phyloP scores from a whole-genome alignment of 1,284 basidiomycete species.

The Xerocomus amazonicus region DNA sequence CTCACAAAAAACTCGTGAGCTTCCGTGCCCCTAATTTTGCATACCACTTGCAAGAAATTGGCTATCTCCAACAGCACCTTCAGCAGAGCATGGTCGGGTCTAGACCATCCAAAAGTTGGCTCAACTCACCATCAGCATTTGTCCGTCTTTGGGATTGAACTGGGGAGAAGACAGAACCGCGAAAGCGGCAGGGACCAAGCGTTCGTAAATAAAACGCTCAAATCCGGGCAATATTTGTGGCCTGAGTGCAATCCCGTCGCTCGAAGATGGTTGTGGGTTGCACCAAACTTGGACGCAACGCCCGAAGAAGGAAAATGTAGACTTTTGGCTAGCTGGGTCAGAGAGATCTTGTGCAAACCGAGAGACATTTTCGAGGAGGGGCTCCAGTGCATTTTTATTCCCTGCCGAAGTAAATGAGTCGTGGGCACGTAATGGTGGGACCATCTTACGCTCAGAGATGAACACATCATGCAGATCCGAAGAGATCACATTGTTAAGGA shows the following conservation, averaged over 20 bases:
- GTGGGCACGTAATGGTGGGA: slow-evolving; percentile 1
- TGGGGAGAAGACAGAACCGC: slow-evolving; percentile 73
- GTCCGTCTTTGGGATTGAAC: slow-evolving; percentile 89
- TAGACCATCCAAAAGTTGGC: background rate
- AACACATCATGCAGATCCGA: slow-evolving; percentile 83
- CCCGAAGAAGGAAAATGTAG: slow-evolving; percentile 80
- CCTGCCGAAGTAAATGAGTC: slow-evolving; percentile 43
- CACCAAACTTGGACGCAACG: slow-evolving; percentile 83
- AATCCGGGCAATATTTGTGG: slow-evolving; percentile 79
- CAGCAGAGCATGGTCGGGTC: slow-evolving; percentile 2
- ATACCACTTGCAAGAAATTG: slow-evolving; percentile 77
- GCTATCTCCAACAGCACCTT: slow-evolving; percentile 89
- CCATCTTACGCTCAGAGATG: slow-evolving; percentile 74
- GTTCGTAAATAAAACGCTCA: slow-evolving; percentile 90
- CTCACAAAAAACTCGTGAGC: slow-evolving; percentile 78
- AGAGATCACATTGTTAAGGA: slow-evolving; percentile 82
- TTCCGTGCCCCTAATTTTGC: slow-evolving; percentile 79
- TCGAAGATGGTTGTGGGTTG: slow-evolving; percentile 40
- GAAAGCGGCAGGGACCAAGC: slow-evolving; percentile 82
- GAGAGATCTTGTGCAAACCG: slow-evolving; percentile 72
- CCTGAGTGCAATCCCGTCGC: slow-evolving; percentile 38
- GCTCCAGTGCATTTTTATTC: slow-evolving; percentile 77
- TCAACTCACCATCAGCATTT: slow-evolving; percentile 69
- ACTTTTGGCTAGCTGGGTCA: slow-evolving; percentile 74
- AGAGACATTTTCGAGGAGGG: slow-evolving; percentile 71